Evolutionary conservation across 2,329 filamentous ascomycete species (phyloP), one percentile per base, ranked within the genome.

Genomic region (Botryotinia globosa): DNA sequence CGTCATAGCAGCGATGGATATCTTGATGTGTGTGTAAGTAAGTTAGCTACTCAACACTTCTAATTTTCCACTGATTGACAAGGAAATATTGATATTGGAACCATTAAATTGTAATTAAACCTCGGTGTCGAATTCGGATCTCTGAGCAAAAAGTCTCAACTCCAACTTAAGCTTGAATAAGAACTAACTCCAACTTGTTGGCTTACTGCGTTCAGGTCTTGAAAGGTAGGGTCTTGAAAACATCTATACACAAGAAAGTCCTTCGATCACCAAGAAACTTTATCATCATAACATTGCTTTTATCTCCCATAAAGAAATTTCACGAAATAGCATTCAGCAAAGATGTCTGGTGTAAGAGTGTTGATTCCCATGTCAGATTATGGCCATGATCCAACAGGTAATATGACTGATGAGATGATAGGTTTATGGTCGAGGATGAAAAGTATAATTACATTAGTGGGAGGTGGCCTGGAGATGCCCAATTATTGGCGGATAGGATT

Each of bases 321-420:
- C 34, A 61, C 7, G 5, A 25, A 25, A n/a, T 25, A 39, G 7
- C 32, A 4, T 22, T n/a, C 32, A 39, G 3, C 44, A 29, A 69
- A 32, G 14, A 69, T 69, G 66, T 34, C 66, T 34, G 7, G 18
- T 14, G 18, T 39, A 4, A 85, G 84, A 74, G 83, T 83, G 37
- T 76, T 86, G 56, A 83, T 87, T 61, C 76, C 86, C 70, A 87
- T 87, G 85, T 83, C 85, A 59, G 85, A 88, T 76, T 87, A 87
- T 74, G 86, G 85, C 61, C 85, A 87, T 76, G 86, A 88, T 75
- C 86, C 86, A 3, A 87, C 86, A 62, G 85, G 86, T 87, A 75
- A 56, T 75, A 68, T 29, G 34, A 10, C n/a, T 56, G 48, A 12
- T 51, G 42, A 61, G 61, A 18, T 58, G 61, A 10, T 73, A 86